Percentiles rank a stretch among this genome's conserved stretches.
Conservation (phyloP, 768 basidiomycete species). For the Pholiota conissans region DNA sequence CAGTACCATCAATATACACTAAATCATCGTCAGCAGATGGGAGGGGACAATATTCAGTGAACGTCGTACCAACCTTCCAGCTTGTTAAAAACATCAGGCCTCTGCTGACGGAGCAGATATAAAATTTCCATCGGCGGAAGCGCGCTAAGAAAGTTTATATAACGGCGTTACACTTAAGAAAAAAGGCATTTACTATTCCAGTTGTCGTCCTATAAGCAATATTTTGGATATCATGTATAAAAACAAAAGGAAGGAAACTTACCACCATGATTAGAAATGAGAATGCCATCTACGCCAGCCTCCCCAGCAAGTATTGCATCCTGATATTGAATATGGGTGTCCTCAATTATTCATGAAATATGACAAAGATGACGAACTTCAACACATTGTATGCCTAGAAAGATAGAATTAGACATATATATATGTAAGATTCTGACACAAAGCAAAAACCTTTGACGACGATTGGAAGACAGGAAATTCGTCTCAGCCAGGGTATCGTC, state of each 20-base stretch:
- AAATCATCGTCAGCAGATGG: constrained; percentile 10
- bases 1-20: constrained; percentile 85
- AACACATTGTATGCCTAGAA: constrained; percentile 70
- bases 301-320: constrained; percentile 86
- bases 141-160: constrained; percentile 45
- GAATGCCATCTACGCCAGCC: constrained; percentile 83
- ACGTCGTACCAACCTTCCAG: constrained; percentile 15
- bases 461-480: constrained; percentile 68
- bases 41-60: neutral
- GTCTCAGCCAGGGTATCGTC: constrained; percentile 78
- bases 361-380: constrained; percentile 37
- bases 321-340: constrained; percentile 32
- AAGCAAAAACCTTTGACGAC: constrained; percentile 69
- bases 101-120: constrained; percentile 64
- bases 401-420: neutral
- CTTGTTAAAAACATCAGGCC: constrained; percentile 18
- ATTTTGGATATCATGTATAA: constrained; percentile 1
- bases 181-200: constrained; percentile 63
- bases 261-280: constrained; percentile 93
- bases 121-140: constrained; percentile 80
- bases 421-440: neutral
- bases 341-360: neutral
- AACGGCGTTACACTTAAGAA: neutral
- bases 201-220: constrained; percentile 58
- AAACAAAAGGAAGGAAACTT: constrained; percentile 16